Evolutionary conservation across 768 basidiomycete species (phyloP), one percentile per base, ranked within the genome.

Genomic region (Leucocoprinus sp.): DNA sequence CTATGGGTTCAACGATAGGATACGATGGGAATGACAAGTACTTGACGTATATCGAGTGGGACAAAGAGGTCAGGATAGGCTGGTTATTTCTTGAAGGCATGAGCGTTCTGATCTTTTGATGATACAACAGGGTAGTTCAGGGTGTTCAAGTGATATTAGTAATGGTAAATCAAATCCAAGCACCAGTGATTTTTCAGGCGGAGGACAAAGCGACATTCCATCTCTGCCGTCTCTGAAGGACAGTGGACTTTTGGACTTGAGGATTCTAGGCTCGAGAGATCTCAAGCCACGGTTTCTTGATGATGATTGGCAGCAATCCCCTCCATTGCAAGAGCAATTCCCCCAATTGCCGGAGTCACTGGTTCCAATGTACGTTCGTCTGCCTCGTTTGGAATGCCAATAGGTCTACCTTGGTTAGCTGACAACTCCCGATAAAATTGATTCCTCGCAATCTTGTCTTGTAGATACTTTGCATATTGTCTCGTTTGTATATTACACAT

Each of bases 201-300:
- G 52, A 11, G 50, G 46, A 42, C 47, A 55, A 19, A 46, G 56
- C 24, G 65, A 68, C 19, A 60, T 59, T 17, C 72, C 65, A 52
- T 76, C 80, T 15, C 62, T 87, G 48, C 84, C 84, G 24, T 86
- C 84, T 28, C 64, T 87, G 43, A 86, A 85, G 61, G 76, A 79
- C 24, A 84, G 81, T 52, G 84, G 84, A 17, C 67, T 87, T 36
- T 65, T 87, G 31, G 82, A 84, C 53, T 67, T 71, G 47, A 72
- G 76, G 76, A 60, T 52, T 34, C 48, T 62, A 18, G 53, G 69
- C 39, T 49, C 62, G 48, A 62, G 43, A 43, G 60, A 56, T 29
- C 49, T 51, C 45, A 53, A 53, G 43, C 50, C 52, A 15, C 28
- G 55, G 34, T 53, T 46, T 26, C 57, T 53, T 21, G 51, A 53